These are phyloP conservation scores for Verticillium nubilum DNA, from an alignment of 2,329 filamentous ascomycete species.

Conservation along the genomic window DNA sequence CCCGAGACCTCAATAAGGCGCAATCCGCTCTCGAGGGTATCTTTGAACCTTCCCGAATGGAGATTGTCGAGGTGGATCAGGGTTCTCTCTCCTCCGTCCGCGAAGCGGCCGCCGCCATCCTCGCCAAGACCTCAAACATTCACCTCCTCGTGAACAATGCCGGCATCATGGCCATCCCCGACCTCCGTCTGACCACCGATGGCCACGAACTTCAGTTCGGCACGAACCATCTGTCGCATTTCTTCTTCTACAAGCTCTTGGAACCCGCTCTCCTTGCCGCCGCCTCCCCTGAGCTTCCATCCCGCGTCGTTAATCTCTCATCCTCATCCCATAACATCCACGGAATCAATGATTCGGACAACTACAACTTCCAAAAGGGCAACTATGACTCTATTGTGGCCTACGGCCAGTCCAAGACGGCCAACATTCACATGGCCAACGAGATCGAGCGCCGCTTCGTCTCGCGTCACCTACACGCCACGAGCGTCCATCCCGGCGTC, in stretches of 20 bases:
- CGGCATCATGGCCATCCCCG: slow-evolving; percentile 30
- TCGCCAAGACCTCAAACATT: slow-evolving; percentile 19
- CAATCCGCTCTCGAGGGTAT: slow-evolving; percentile 15
- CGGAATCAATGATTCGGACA: slow-evolving; percentile 2
- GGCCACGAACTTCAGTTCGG: slow-evolving; percentile 39
- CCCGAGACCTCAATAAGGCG: slow-evolving; percentile 18
- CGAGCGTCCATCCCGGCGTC: slow-evolving; percentile 40
- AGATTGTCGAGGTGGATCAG: slow-evolving; percentile 25
- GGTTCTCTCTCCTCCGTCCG: slow-evolving; percentile 26
- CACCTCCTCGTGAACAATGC: slow-evolving; percentile 41
- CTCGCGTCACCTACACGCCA: slow-evolving; percentile 33
- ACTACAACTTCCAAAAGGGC: slow-evolving; percentile 25
- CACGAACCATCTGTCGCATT: slow-evolving; percentile 40
- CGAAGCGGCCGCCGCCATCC: slow-evolving; percentile 26
- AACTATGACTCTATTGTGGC: slow-evolving; percentile 24
- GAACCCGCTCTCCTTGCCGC: slow-evolving; percentile 34
- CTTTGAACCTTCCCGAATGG: slow-evolving; percentile 13
- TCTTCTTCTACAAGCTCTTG: slow-evolving; percentile 37
- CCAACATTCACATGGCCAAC: slow-evolving; percentile 44
- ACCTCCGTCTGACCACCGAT: slow-evolving; percentile 26
- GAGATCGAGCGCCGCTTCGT: slow-evolving; percentile 44
- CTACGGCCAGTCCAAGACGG: slow-evolving; percentile 44
- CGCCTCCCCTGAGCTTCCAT: slow-evolving; percentile 6
- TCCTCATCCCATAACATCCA: slow-evolving; percentile 4
- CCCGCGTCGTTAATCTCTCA: slow-evolving; percentile 34